These are phyloP conservation scores for Erysiphe pulchra DNA, from an alignment of 2,329 filamentous ascomycete genomes.

Conservation along the genomic window DNA sequence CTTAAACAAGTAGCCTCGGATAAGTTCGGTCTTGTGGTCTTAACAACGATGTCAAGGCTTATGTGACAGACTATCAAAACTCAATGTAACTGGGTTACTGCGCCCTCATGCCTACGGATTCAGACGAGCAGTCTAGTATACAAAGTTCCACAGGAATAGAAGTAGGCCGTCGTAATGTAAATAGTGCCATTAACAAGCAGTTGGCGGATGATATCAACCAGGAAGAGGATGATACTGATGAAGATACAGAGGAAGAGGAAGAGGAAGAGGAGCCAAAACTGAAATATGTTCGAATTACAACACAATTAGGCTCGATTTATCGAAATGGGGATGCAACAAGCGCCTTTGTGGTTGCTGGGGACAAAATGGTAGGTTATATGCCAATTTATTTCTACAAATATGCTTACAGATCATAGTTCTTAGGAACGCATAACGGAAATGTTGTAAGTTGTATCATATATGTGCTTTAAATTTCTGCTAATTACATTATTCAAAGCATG, in stretches of 20 bases:
- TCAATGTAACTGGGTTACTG: conserved; percentile 11
- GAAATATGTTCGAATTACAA: conserved; percentile 76
- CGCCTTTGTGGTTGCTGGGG: conserved; percentile 66
- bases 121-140: conserved; percentile 10
- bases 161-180: conserved; percentile 5
- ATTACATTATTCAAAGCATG: conserved; percentile 30
- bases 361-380: conserved; percentile 62
- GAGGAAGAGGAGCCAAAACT: conserved; percentile 82
- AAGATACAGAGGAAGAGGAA: conserved; percentile 31
- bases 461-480: background rate
- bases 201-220: no score
- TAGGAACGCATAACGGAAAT: conserved; percentile 90
- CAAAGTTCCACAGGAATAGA: conserved; percentile 2
- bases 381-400: background rate
- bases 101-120: conserved; percentile 12
- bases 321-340: conserved; percentile 90
- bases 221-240: conserved; percentile 5
- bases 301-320: conserved; percentile 56
- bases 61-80: conserved; percentile 5
- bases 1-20: no score
- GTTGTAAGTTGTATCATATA: conserved; percentile 34
- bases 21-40: no score
- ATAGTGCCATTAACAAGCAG: conserved; percentile 4
- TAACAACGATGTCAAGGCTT: no score
- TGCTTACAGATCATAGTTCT: conserved; percentile 28